Percentiles rank a stretch among this genome's conserved stretches.
These are phyloP conservation scores for barley (Hordeum vulgare) DNA, from an alignment of 176 grass and related monocot genomes.

Conservation along the genomic window MorexV3_pseudomolecules_assembly NC_058520.1:526232118-526232617, in stretches of 20 bases:
- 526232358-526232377: background rate
- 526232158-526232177: too few species aligned
- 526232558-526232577: background rate
- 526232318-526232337: background rate
- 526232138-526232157: too few species aligned
- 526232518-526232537: background rate
- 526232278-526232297: background rate
- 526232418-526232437: background rate
- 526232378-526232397: background rate
- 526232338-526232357: background rate
- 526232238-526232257: too few species aligned
- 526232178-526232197: too few species aligned
- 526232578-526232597: background rate
- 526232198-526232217: too few species aligned
- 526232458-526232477: background rate
- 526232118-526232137: too few species aligned
- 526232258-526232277: too few species aligned
- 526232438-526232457: background rate
- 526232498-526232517: background rate
- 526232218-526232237: too few species aligned
- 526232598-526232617: background rate
- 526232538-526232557: background rate
- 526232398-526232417: background rate
- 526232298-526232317: too few species aligned
- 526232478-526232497: background rate